These are phyloP conservation scores for Capniomyces stellatus DNA, from an alignment of 371 early-diverging fungal genomes.

Conservation along the genomic window DNA sequence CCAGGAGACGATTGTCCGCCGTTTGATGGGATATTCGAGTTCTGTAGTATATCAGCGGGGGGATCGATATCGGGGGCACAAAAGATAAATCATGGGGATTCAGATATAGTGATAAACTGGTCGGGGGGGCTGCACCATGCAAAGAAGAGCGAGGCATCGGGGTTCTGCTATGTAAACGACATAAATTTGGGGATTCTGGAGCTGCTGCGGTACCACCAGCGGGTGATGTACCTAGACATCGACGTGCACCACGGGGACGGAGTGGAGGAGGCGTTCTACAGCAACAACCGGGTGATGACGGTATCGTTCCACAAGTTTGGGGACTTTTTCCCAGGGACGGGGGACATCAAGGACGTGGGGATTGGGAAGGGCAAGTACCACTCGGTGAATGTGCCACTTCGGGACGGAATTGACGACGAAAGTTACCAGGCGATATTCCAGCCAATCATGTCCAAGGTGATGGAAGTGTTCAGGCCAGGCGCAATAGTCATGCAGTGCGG, in stretches of 20 bases:
- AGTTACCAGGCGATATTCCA: constrained; percentile 80
- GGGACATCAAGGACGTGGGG: constrained; percentile 76
- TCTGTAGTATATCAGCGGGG: constrained; percentile 82
- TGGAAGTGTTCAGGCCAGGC: constrained; percentile 88
- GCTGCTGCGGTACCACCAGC: constrained; percentile 75
- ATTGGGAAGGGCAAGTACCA: constrained; percentile 75
- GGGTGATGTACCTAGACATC: constrained; percentile 98
- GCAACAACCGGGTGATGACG: constrained; percentile 98
- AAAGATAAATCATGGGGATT: constrained; percentile 71
- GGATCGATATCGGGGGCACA: constrained; percentile 90
- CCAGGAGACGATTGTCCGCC: constrained; percentile 93
- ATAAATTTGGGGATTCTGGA: constrained; percentile 95
- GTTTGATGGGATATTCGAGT: constrained; percentile 94
- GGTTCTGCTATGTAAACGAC: constrained; percentile 99
- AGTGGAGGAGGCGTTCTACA: constrained; percentile 99
- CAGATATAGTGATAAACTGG: constrained; percentile 98
- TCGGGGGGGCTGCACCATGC: constrained; percentile 98
- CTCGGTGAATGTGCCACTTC: constrained; percentile 93
- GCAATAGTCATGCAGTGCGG: constrained; percentile 99
- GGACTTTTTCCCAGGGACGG: constrained; percentile 98
- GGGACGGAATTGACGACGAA: constrained; percentile 95
- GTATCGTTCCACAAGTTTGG: constrained; percentile 98
- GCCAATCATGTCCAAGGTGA: constrained; percentile 72
- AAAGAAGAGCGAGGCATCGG: constrained; percentile 88
- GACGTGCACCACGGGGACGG: constrained; percentile 99